Evolutionary conservation across 2,329 filamentous ascomycete genomes (phyloP).

Genomic region (Phialophora macrospora): DNA sequence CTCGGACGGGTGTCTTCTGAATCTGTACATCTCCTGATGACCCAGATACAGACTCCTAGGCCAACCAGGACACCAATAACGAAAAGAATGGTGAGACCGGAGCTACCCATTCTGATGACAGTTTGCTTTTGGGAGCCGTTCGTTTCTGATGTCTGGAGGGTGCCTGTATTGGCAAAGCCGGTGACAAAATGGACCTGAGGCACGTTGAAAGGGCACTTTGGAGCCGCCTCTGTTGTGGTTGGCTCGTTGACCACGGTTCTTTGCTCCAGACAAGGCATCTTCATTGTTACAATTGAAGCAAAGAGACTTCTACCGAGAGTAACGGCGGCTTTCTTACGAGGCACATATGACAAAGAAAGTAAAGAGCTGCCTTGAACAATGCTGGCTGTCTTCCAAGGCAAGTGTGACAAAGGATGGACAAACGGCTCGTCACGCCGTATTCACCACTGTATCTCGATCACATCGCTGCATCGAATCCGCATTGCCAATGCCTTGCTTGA

Average conservation of each 20-base stretch:
- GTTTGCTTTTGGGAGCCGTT: neutral
- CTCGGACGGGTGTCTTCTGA: neutral
- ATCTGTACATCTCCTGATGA: neutral
- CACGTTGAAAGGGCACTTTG: neutral
- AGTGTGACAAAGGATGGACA: neutral
- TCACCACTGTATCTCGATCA: neutral
- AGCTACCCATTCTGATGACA: neutral
- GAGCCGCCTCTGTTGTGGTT: neutral
- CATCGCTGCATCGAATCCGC: neutral
- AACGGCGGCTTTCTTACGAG: neutral
- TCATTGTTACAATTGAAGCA: neutral
- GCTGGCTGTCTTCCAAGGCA: neutral
- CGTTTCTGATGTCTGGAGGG: neutral
- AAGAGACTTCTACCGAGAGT: neutral
- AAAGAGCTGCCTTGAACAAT: neutral
- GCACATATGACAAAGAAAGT: neutral
- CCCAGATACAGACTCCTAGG: neutral
- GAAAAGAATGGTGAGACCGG: neutral
- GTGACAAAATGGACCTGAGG: neutral
- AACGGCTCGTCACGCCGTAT: neutral
- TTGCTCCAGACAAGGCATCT: neutral
- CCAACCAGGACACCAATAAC: neutral
- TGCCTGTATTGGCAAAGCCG: neutral
- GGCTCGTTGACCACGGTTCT: neutral
- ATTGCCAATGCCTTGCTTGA: neutral